phyloP scores from a whole-genome alignment of 805 yeast species.

The Kuraishia piskuri region DNA sequence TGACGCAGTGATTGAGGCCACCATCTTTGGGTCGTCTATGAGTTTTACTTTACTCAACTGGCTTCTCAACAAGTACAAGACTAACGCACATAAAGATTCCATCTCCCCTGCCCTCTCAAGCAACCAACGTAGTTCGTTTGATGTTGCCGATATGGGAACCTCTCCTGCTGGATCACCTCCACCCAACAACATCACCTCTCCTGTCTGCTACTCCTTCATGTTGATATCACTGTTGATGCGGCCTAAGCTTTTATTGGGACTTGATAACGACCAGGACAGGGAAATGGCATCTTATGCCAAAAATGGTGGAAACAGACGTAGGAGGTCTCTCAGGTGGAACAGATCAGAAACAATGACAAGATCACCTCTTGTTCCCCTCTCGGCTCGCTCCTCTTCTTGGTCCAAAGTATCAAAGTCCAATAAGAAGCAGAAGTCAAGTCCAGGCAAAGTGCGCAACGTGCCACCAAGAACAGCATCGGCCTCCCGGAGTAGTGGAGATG shows the following conservation, averaged over 20 bases:
- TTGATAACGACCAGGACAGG: background rate
- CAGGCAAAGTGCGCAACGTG: background rate
- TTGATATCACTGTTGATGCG: background rate
- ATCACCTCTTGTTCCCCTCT: background rate
- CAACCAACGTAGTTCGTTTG: background rate
- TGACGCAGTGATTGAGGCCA: background rate
- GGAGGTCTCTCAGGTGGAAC: background rate
- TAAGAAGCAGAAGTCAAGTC: background rate
- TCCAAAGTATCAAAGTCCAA: background rate
- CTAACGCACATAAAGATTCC: background rate
- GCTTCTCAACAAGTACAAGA: slow-evolving; percentile 6
- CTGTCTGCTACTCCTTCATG: background rate
- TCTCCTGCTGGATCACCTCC: background rate
- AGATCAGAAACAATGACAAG: background rate
- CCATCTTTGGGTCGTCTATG: background rate
- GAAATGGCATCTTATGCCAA: background rate
- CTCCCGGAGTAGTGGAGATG: background rate
- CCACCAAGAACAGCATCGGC: background rate
- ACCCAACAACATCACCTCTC: background rate
- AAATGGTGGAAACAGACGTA: background rate
- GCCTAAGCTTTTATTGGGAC: background rate
- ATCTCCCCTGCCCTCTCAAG: background rate
- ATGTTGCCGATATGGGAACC: background rate
- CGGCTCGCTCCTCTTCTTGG: background rate
- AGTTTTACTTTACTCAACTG: slow-evolving; percentile 6